phyloP scores from a whole-genome alignment of 169 alveolate genomes.

The Besnoitia besnoiti region DNA sequence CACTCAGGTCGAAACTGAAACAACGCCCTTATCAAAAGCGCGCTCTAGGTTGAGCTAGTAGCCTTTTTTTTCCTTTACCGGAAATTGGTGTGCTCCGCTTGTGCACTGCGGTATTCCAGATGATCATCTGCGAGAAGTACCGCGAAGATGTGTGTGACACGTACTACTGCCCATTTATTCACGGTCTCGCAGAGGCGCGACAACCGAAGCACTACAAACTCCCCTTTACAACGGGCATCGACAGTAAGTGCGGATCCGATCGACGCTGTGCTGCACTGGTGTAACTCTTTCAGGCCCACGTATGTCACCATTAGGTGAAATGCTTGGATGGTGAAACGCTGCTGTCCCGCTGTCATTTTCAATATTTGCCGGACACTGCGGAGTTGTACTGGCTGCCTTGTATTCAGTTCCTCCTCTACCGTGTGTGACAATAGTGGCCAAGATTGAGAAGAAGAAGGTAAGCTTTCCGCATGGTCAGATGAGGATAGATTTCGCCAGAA shows the following conservation, averaged over 20 bases:
- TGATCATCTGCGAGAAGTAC: slow-evolving; percentile 77
- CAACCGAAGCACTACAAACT: slow-evolving; percentile 76
- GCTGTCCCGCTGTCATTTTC: too few species aligned
- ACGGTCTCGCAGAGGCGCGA: slow-evolving; percentile 84
- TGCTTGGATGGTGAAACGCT: too few species aligned
- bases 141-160: slow-evolving; percentile 81
- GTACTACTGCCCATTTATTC: slow-evolving; percentile 88
- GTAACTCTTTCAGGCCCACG: too few species aligned
- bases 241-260: slow-evolving; percentile 32
- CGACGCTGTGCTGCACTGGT: too few species aligned
- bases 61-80: too few species aligned
- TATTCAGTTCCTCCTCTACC: slow-evolving; percentile 15
- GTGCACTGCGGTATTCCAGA: slow-evolving; percentile 34
- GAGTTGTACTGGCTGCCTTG: too few species aligned
- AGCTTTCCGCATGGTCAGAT: not conserved
- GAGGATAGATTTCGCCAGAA: not conserved
- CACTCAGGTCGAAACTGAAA: too few species aligned
- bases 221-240: slow-evolving; percentile 82
- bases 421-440: not conserved
- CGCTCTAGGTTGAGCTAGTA: too few species aligned
- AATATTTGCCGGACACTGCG: too few species aligned
- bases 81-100: too few species aligned
- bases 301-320: too few species aligned
- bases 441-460: slow-evolving; percentile 22
- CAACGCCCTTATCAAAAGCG: too few species aligned